A percentile compares a stretch with the other conserved stretches of the same genome.
These are phyloP conservation scores for Ramalina intermedia DNA, from an alignment of 495 filamentous ascomycete genomes.

Conservation along the genomic window DNA sequence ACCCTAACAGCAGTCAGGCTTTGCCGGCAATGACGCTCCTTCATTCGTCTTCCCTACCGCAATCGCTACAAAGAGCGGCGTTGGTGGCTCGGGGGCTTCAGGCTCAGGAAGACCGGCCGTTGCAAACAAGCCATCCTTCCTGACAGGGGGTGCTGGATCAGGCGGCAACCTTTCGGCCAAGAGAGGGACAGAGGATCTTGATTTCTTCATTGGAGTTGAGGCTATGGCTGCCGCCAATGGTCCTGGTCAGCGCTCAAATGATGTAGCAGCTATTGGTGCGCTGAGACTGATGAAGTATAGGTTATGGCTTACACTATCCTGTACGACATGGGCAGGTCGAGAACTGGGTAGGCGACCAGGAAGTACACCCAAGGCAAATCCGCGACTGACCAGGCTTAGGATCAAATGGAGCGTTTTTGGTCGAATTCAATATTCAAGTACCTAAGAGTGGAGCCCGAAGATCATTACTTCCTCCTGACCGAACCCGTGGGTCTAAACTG, in stretches of 20 bases:
- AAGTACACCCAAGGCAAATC: conserved; percentile 2
- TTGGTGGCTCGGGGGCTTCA: conserved; percentile 53
- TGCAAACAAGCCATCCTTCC: conserved; percentile 84
- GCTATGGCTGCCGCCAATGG: conserved; percentile 71
- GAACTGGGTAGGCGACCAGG: conserved; percentile 58
- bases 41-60: conserved; percentile 98
- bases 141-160: conserved; percentile 78
- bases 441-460: conserved; percentile 91
- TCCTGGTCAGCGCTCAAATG: conserved; percentile 41
- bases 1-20: conserved; percentile 41
- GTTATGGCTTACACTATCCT: conserved; percentile 92
- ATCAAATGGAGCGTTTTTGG: conserved; percentile 99
- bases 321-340: conserved; percentile 96
- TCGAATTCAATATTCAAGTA: conserved; percentile 99
- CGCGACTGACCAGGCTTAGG: conserved; percentile 32
- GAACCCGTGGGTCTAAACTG: conserved; percentile 56
- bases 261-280: background rate
- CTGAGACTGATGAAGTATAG: conserved; percentile 23
- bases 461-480: conserved; percentile 94
- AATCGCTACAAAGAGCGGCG: conserved; percentile 82
- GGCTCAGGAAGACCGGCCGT: conserved; percentile 80
- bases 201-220: conserved; percentile 98
- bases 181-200: conserved; percentile 91
- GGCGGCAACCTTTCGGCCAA: conserved; percentile 73
- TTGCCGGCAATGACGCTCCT: conserved; percentile 96